phyloP scores from a whole-genome alignment of 257 asterid genomes.

The Jaltomata sinuosa region DNA sequence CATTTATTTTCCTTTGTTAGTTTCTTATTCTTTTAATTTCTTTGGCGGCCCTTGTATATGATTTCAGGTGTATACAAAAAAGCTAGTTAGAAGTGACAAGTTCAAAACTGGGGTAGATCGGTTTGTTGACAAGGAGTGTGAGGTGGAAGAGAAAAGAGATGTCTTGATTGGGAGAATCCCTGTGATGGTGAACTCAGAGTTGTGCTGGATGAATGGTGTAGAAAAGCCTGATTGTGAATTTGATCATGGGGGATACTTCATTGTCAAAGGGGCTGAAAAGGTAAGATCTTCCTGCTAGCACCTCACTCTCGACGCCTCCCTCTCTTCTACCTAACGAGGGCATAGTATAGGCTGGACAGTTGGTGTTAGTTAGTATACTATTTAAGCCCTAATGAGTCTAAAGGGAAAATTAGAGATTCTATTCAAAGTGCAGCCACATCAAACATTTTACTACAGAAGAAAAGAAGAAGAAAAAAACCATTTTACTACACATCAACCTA shows the following conservation, averaged over 20 bases:
- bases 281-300: slow-evolving; percentile 23
- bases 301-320: neutral
- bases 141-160: slow-evolving; percentile 25
- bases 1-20: neutral
- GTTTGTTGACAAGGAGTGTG: slow-evolving; percentile 35
- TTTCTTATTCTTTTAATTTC: neutral
- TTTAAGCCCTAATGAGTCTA: neutral
- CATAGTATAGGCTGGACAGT: neutral
- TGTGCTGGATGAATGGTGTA: slow-evolving; percentile 54
- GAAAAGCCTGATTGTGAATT: slow-evolving; percentile 72
- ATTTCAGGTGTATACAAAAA: slow-evolving; percentile 61
- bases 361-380: neutral
- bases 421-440: neutral
- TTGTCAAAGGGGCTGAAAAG: slow-evolving; percentile 97
- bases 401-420: neutral
- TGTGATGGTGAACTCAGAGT: slow-evolving; percentile 79
- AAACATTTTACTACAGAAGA: neutral
- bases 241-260: slow-evolving; percentile 90
- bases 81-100: slow-evolving; percentile 59
- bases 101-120: slow-evolving; percentile 67
- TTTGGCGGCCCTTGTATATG: neutral
- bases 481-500: neutral
- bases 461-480: neutral
- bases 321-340: neutral
- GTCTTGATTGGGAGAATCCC: slow-evolving; percentile 71